These are phyloP conservation scores for Triticum timopheevii DNA, from an alignment of 176 grass and related monocot genomes.

Conservation along the genomic window DNA sequence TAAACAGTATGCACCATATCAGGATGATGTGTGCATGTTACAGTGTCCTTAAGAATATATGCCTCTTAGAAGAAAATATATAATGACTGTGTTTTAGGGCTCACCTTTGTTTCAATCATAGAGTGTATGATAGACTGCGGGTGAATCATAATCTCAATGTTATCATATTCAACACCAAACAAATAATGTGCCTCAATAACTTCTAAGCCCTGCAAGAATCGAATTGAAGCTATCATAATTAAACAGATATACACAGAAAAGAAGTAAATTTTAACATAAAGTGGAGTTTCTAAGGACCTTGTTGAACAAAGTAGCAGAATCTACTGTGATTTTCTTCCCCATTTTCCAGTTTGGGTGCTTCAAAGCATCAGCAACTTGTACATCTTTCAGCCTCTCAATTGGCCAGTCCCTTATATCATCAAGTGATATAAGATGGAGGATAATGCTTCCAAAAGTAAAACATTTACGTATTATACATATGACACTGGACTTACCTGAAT, in stretches of 20 bases:
- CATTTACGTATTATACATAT: neutral
- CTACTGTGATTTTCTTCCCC: slow-evolving; percentile 99
- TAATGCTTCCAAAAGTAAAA: slow-evolving; percentile 17
- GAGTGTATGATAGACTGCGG: slow-evolving; percentile 99
- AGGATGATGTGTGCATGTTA: slow-evolving; percentile 10
- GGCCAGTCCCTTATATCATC: slow-evolving; percentile 74
- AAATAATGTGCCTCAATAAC: slow-evolving; percentile 99
- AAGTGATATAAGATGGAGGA: slow-evolving; percentile 28
- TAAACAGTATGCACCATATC: neutral
- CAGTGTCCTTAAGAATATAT: neutral
- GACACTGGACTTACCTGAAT: slow-evolving; percentile 64
- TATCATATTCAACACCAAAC: slow-evolving; percentile 86
- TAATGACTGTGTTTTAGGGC: neutral
- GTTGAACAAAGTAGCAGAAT: slow-evolving; percentile 98
- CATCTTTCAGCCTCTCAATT: slow-evolving; percentile 81
- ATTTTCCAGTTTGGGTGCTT: slow-evolving; percentile 99
- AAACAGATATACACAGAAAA: slow-evolving; percentile 7
- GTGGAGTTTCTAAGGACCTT: slow-evolving; percentile 52
- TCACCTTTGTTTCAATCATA: slow-evolving; percentile 96
- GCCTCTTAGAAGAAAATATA: neutral
- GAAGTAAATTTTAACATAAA: neutral
- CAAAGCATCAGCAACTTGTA: slow-evolving; percentile 96
- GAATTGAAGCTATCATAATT: slow-evolving; percentile 15
- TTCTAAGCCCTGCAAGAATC: slow-evolving; percentile 75
- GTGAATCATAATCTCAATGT: slow-evolving; percentile 99